Base-by-base conservation (phyloP, 176 grass and related monocot species). In the Avena insularis region DNA sequence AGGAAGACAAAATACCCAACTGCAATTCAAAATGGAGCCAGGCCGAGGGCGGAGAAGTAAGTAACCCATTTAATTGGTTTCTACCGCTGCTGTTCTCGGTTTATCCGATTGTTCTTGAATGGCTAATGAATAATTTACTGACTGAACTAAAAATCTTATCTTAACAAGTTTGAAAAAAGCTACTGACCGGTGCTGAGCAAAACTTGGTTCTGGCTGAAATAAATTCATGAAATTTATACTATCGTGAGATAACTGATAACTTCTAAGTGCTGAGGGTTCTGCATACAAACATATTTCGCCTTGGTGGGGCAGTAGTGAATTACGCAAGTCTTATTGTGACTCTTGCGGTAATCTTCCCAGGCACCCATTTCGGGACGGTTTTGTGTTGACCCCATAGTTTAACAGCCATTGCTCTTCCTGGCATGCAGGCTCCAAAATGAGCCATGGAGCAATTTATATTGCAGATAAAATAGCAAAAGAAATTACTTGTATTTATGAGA, bases 1-100 rank as follows among this genome's bases (percentile, higher is more conserved):
- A 96, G 86, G 92, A 96, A 80, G 90, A 90, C 71, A 96, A 91
- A 92, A 93, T 96, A 68, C 94, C 97, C 11, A 86, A 78, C 80
- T 98, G 94, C 81, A 98, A 96, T 65, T 98, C 97, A 56, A 98
- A 79, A 88, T 98, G 97, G 97, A 98, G 97, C 33, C 79, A 96
- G 59, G 91, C 87, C 74, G 92, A 96, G 25, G 97, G 97, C 25
- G 97, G 94, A 62, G 79, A 92, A 93, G 97, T 98, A 92, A 61
- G 80, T 74, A 51, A n/a, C 62, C 25, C 19, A 4, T 82, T 15
- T 4, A 68, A 45, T 83, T n/a, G 6, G 43, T 86, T 84, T 74
- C 20, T 43, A 10, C 12, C 27, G 4, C 45, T 45, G 55, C 15
- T 84, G 20, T 61, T 36, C 2, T 27, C 38, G 12, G 19, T 71